Base-by-base conservation (phyloP, 208 protist species). In the Leishmania tropica region DNA sequence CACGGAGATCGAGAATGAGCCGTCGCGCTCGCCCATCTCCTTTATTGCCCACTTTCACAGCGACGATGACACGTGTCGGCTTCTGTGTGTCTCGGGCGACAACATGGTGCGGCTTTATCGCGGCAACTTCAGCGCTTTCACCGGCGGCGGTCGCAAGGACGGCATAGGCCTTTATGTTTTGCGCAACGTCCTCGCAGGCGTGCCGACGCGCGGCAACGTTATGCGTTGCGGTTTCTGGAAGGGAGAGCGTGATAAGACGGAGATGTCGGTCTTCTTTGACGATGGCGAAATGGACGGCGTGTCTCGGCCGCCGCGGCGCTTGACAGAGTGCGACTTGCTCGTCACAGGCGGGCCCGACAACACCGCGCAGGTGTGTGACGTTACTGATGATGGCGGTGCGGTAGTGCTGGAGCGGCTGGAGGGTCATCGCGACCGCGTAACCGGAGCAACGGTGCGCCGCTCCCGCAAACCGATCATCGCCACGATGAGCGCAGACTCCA, bases 101-200 rank as follows among this genome's bases (percentile, higher is more conserved):
- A 94, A 93, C 81, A 92, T 97, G 88, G 92, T 96, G 78, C 93
- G 95, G 11, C 83, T 96, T 42, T 97, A 96, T 76, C 83, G 92
- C 31, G 85, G 87, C 19, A 90, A 83, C 54, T 83, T 96, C 19
- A 90, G 85, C 75, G 84, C 85, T 24, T 85, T 87, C 40, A 75
- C 82, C 37, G 75, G 81, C 21, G 76, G 81, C 67, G 70, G 73
- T 62, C 62, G 79, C 24, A 82, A 78, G 45, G 78, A 83, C 21
- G 83, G 68, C 42, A n/a, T 45, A 2, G 84, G 93, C 35, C 73
- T 87, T 19, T 96, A 96, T 75, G 77, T 86, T 13, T 84, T 97
- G 79, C 90, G 93, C 37, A 97, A 95, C 85, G 80, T 96, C 31
- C 77, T 96, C 77, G 81, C 88, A 13, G 89, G 91, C 4, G 87